Conservation (phyloP, 148 eudicot genomes). For the Camellia lanceoleosa region DNA sequence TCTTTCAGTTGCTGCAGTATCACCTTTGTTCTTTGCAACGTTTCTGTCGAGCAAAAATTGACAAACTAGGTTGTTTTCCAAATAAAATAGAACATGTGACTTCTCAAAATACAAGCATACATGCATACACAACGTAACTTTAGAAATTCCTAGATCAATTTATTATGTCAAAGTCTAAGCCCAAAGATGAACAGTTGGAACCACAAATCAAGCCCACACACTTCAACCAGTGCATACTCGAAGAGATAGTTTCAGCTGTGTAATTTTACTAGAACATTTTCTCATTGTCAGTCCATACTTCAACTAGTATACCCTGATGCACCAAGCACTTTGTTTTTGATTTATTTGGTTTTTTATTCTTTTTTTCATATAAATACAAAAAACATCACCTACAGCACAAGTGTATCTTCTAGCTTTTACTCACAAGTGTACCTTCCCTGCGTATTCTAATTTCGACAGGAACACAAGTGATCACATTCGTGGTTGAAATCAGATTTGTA, state of each 20-base stretch:
- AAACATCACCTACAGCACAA: too few species aligned
- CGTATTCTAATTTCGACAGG: neutral
- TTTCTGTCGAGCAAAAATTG: conserved; percentile 45
- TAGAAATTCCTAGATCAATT: neutral
- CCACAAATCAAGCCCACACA: neutral
- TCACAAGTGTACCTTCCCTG: neutral
- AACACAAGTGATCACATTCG: neutral
- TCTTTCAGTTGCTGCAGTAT: conserved; percentile 61
- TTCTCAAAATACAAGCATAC: neutral
- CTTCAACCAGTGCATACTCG: neutral
- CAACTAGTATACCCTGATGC: neutral
- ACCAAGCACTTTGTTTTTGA: neutral
- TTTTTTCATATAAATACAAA: neutral
- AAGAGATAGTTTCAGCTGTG: neutral
- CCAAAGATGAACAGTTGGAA: neutral
- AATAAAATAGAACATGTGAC: conserved; percentile 10
- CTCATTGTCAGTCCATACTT: neutral
- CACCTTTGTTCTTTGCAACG: conserved; percentile 54
- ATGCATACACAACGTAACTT: neutral
- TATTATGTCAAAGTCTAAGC: neutral
- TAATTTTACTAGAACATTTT: neutral
- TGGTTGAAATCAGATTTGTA: neutral
- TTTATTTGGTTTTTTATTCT: neutral
- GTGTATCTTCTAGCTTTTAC: neutral
- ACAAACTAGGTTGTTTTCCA: neutral